Conservation (phyloP, 306 rosid genomes). For the Begonia masoniana region DNA sequence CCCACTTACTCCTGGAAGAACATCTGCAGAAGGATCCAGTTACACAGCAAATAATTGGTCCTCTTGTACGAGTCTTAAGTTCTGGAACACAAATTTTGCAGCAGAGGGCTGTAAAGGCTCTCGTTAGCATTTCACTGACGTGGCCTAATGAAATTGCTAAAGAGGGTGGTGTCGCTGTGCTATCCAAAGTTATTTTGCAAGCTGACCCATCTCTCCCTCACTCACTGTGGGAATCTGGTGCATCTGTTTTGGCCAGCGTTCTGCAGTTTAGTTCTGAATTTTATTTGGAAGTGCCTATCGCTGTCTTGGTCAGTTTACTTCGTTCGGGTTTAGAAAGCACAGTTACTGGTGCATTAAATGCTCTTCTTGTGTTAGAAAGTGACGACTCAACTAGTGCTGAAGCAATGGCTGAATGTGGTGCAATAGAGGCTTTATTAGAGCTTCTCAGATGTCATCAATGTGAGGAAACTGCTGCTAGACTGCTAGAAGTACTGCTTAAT, state of each 20-base stretch:
- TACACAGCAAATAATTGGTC: slow-evolving; percentile 80
- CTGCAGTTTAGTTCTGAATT: slow-evolving; percentile 96
- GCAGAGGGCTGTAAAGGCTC: slow-evolving; percentile 97
- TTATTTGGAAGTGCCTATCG: slow-evolving; percentile 94
- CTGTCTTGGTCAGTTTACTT: slow-evolving; percentile 92
- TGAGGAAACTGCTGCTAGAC: slow-evolving; percentile 92
- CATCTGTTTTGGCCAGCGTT: slow-evolving; percentile 82
- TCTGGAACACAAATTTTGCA: slow-evolving; percentile 88
- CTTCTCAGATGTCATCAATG: slow-evolving; percentile 90
- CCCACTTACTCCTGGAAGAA: slow-evolving; percentile 81
- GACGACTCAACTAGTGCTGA: slow-evolving; percentile 91
- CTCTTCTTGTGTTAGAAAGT: slow-evolving; percentile 89
- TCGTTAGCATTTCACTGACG: slow-evolving; percentile 76
- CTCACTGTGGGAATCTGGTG: slow-evolving; percentile 96
- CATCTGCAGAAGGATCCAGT: slow-evolving; percentile 82
- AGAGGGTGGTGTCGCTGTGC: slow-evolving; percentile 85
- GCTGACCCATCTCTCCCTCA: slow-evolving; percentile 95
- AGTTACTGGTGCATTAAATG: slow-evolving; percentile 81
- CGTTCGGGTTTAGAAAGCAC: slow-evolving; percentile 89
- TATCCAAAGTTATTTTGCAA: slow-evolving; percentile 88
- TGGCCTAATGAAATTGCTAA: slow-evolving; percentile 99
- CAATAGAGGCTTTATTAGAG: slow-evolving; percentile 96
- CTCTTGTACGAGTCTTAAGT: slow-evolving; percentile 77
- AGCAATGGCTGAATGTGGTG: slow-evolving; percentile 99
- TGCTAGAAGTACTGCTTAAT: slow-evolving; percentile 86